phyloP scores from a whole-genome alignment of 2,329 filamentous ascomycete genomes.

The Colletotrichum costaricense region DNA sequence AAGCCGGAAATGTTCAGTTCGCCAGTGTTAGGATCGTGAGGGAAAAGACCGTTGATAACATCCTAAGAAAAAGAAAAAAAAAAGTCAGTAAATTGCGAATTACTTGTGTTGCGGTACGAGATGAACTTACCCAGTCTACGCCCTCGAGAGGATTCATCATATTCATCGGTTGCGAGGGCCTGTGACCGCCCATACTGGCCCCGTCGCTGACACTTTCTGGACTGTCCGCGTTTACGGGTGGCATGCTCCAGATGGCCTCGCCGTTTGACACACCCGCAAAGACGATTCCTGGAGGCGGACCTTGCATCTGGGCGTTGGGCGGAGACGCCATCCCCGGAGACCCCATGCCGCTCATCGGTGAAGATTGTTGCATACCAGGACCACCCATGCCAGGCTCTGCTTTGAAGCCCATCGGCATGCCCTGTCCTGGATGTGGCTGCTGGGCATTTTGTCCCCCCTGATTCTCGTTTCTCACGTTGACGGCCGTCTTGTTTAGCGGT shows the following conservation, averaged over 20 bases:
- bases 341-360: constrained; percentile 19
- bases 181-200: constrained; percentile 43
- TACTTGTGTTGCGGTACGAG: neutral
- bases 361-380: constrained; percentile 7
- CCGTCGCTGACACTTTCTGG: constrained; percentile 57
- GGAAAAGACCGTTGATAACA: constrained; percentile 50
- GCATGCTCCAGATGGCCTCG: constrained; percentile 58
- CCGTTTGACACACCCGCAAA: constrained; percentile 61
- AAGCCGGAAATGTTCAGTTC: constrained; percentile 51
- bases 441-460: constrained; percentile 30
- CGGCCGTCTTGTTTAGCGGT: constrained; percentile 48
- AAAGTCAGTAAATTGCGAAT: neutral
- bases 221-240: constrained; percentile 51
- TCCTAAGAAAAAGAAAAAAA: constrained; percentile 42
- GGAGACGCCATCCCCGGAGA: constrained; percentile 28
- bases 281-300: constrained; percentile 46
- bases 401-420: constrained; percentile 35
- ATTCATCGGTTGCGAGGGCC: constrained; percentile 31
- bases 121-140: constrained; percentile 72
- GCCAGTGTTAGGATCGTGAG: constrained; percentile 51
- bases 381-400: constrained; percentile 21
- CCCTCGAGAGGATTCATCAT: constrained; percentile 53
- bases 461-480: constrained; percentile 41
- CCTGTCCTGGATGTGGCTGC: constrained; percentile 26
- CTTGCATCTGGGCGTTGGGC: constrained; percentile 21